Evolutionary conservation across 495 filamentous ascomycete species (phyloP).

Genomic region (Wilcoxina mikolae): DNA sequence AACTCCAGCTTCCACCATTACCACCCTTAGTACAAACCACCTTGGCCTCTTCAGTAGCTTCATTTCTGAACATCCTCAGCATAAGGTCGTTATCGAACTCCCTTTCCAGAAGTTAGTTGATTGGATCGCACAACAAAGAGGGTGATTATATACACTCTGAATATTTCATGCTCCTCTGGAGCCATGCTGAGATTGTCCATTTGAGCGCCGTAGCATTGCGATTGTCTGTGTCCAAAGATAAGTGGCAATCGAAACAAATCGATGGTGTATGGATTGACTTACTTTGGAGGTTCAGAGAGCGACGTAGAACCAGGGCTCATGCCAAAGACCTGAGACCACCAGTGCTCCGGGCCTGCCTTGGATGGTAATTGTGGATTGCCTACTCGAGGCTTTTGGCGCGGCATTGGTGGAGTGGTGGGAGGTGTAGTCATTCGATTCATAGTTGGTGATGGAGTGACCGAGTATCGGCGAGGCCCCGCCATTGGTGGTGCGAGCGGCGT

Average conservation of each 20-base stretch:
- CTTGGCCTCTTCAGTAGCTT: slow-evolving; percentile 40
- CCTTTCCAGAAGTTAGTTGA: slow-evolving; percentile 30
- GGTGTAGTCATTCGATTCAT: not conserved
- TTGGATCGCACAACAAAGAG: slow-evolving; percentile 4
- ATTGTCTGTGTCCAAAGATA: slow-evolving; percentile 1
- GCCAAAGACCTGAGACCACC: slow-evolving; percentile 24
- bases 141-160: slow-evolving; percentile 24
- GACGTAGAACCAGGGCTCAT: slow-evolving; percentile 17
- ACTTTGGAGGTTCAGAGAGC: slow-evolving; percentile 17
- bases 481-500: not conserved
- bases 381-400: not conserved
- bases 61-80: slow-evolving; percentile 42
- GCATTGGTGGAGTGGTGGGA: not conserved
- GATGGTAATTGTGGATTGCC: slow-evolving; percentile 8
- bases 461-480: not conserved
- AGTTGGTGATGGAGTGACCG: not conserved
- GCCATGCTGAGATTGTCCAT: slow-evolving; percentile 26
- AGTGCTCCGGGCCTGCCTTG: slow-evolving; percentile 13
- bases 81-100: slow-evolving; percentile 37
- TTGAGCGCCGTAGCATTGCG: slow-evolving; percentile 21
- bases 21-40: slow-evolving; percentile 42
- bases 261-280: no score
- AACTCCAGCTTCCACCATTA: slow-evolving; percentile 34
- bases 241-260: not conserved
- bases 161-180: slow-evolving; percentile 27